Base-by-base conservation (phyloP, 345 rosid genomes). In the Mallotus nudiflorus region DNA sequence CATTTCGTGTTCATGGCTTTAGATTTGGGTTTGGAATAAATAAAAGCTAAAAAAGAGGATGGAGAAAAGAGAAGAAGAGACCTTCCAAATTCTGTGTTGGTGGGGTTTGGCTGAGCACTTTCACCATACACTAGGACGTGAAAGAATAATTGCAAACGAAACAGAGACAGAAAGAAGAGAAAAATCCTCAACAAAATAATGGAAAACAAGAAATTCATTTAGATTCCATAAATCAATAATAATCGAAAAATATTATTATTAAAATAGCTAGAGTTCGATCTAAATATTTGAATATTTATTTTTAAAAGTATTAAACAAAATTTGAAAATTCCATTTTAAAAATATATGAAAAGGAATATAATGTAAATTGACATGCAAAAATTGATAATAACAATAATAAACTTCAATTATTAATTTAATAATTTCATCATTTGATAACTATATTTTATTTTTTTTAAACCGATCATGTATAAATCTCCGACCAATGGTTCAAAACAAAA, bases 1-100 rank as follows among this genome's bases (percentile, higher is more conserved):
- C 71, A 78, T 48, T 54, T 56, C 35, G 40, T 73, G 51, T 57
- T 52, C 76, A 57, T 83, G 82, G 75, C 88, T 82, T 84, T 80
- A 65, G 78, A 72, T 65, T 75, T 82, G 79, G 81, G 82, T 79
- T 84, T 78, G 80, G 86, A 86, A 86, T 82, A 73, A 72, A 57
- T 72, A 68, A 84, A 86, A 70, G 75, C 44, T 54, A 51, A 68
- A 72, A 58, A 64, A 57, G 65, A 78, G 59, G 71, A 39, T 46
- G 42, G 49, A 70, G 49, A 27, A 46, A 72, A 78, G 39, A 53
- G 73, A 77, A 65, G 58, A 69, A 73, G 76, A 73, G 71, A 70
- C 69, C 79, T 74, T 79, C 82, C 67, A 77, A 81, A 78, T 84
- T 77, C 59, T 56, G 66, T 72, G 77, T 59, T 57, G 78, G 84